Conservation (phyloP, 208 protist genomes). For the Phytomonas serpens region DNA sequence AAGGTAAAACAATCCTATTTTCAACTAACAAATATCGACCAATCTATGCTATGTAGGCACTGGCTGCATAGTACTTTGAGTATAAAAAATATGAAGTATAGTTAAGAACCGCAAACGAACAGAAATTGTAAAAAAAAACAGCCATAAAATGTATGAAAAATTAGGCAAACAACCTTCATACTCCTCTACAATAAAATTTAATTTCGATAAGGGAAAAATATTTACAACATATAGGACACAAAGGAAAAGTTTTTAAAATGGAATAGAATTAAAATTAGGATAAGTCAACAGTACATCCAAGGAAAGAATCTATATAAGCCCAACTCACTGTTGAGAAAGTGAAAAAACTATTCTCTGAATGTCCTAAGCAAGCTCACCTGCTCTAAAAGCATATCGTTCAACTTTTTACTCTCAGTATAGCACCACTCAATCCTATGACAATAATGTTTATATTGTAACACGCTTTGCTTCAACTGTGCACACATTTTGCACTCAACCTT, state of each 20-base stretch:
- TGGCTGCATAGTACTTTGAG: not conserved
- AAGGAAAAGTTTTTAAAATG: constrained; percentile 1
- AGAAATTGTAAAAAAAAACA: not conserved
- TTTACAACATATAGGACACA: constrained; percentile 3
- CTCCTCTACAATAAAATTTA: constrained; percentile 1
- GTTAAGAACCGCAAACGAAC: not conserved
- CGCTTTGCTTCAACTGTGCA: not conserved
- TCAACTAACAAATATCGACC: not conserved
- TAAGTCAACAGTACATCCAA: constrained; percentile 1
- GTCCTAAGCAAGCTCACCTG: not conserved
- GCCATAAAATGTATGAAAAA: not conserved
- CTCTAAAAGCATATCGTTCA: not conserved
- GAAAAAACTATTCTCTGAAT: not conserved
- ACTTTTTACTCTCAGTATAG: not conserved
- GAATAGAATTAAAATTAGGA: not conserved
- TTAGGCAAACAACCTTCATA: not conserved
- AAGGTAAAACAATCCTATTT: not conserved
- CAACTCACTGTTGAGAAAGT: not conserved
- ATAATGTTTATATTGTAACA: constrained; percentile 1
- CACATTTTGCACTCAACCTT: not conserved
- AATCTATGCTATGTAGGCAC: not conserved
- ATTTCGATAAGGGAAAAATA: not conserved
- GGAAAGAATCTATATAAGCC: not conserved
- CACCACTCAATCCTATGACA: not conserved
- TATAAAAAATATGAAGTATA: not conserved